These are phyloP conservation scores for Aurifilum marmelostoma DNA, from an alignment of 2,329 filamentous ascomycete species.

Conservation along the genomic window DNA sequence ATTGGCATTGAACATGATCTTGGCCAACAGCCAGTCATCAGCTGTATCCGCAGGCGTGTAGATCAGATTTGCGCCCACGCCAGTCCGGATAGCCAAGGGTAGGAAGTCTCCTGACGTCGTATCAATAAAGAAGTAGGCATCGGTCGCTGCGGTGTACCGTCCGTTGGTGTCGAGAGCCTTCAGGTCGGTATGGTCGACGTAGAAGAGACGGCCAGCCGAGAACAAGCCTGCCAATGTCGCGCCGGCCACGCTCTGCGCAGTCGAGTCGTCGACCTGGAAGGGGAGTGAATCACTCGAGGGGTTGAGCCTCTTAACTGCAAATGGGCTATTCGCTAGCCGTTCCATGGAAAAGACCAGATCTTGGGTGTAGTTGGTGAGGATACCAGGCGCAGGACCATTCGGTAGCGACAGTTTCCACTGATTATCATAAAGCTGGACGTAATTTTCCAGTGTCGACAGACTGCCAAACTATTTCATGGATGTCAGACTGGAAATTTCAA, in stretches of 20 bases:
- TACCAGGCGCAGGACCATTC: slow-evolving; percentile 40
- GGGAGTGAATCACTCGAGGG: slow-evolving; percentile 39
- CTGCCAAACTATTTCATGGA: slow-evolving; percentile 33
- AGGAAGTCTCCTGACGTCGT: slow-evolving; percentile 46
- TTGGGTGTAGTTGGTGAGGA: slow-evolving; percentile 49
- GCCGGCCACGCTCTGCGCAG: slow-evolving; percentile 38
- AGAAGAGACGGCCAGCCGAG: slow-evolving; percentile 45
- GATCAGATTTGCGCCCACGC: slow-evolving; percentile 43
- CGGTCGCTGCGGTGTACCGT: slow-evolving; percentile 46
- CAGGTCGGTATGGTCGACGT: slow-evolving; percentile 47
- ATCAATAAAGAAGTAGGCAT: slow-evolving; percentile 52
- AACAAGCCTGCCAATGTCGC: slow-evolving; percentile 40
- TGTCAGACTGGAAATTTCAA: background rate
- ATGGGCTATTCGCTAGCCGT: slow-evolving; percentile 47
- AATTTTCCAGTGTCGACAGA: slow-evolving; percentile 43
- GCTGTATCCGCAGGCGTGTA: slow-evolving; percentile 50
- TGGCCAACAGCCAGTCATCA: slow-evolving; percentile 55
- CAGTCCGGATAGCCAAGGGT: slow-evolving; percentile 53
- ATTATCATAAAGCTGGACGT: slow-evolving; percentile 45
- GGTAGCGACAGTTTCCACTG: slow-evolving; percentile 45
- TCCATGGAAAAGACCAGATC: slow-evolving; percentile 54
- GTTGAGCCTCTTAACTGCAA: slow-evolving; percentile 41
- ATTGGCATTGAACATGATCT: slow-evolving; percentile 53
- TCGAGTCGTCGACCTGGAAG: slow-evolving; percentile 41
- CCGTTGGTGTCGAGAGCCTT: slow-evolving; percentile 32